These are phyloP conservation scores for Linum tenue DNA, from an alignment of 345 rosid species.

Conservation along the genomic window DNA sequence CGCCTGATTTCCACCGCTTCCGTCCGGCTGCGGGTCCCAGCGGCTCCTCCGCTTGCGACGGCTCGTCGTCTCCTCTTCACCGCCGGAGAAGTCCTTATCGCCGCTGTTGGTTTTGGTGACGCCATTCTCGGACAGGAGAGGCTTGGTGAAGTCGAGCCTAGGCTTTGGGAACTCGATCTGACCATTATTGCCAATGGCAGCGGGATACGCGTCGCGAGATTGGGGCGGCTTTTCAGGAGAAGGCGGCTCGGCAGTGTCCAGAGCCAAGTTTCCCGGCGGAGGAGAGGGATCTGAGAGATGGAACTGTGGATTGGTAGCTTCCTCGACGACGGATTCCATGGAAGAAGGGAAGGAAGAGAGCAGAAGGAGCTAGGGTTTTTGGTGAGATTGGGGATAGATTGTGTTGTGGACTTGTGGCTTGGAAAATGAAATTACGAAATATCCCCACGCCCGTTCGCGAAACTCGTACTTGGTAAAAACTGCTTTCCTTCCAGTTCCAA, in stretches of 20 bases:
- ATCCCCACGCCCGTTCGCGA: no score
- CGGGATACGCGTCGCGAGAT: background rate
- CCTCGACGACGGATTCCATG: no score
- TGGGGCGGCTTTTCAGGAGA: constrained; percentile 2
- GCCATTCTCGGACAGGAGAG: constrained; percentile 56
- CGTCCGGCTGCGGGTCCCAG: constrained; percentile 63
- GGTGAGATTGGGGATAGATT: no score
- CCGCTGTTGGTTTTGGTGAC: constrained; percentile 50
- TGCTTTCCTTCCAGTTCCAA: no score
- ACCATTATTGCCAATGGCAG: background rate
- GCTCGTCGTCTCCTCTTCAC: constrained; percentile 80
- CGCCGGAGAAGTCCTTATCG: constrained; percentile 62
- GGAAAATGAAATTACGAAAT: no score
- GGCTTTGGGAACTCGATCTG: constrained; percentile 10
- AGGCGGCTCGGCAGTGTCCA: constrained; percentile 12
- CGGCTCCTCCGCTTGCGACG: constrained; percentile 71
- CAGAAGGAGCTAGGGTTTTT: no score
- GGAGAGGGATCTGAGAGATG: no score
- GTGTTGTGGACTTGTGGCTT: no score
- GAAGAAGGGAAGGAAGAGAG: no score
- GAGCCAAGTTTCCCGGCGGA: background rate
- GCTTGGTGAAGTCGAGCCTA: constrained; percentile 25
- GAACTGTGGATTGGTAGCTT: no score
- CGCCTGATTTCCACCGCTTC: constrained; percentile 11
- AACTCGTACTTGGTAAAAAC: no score